Percentiles rank a stretch among this genome's conserved stretches.
These are phyloP conservation scores for Nitzschia inconspicua DNA, from an alignment of 108 stramenopile genomes.

Conservation along the genomic window DNA sequence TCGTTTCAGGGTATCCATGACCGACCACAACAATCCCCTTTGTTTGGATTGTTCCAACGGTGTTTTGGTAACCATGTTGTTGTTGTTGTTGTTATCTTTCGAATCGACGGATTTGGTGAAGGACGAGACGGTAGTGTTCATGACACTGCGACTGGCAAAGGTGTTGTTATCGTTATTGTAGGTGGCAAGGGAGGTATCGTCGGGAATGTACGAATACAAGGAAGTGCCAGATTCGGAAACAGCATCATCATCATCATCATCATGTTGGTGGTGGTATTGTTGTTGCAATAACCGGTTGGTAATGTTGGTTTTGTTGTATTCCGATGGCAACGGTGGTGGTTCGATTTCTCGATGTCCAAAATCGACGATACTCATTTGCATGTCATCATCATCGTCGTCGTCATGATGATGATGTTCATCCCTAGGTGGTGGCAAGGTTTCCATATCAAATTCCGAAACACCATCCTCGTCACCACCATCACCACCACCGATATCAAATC, in stretches of 20 bases:
- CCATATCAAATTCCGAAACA: slow-evolving; percentile 12
- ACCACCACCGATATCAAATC: too few species aligned
- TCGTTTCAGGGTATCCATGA: slow-evolving; percentile 10
- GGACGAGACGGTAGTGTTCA: too few species aligned
- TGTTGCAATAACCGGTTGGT: background rate
- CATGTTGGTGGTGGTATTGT: background rate
- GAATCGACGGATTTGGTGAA: too few species aligned
- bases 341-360: slow-evolving; percentile 4
- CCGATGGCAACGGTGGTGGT: too few species aligned
- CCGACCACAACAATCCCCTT: slow-evolving; percentile 23
- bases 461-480: too few species aligned
- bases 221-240: slow-evolving; percentile 1
- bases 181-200: background rate
- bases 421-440: slow-evolving; percentile 5
- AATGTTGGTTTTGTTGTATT: background rate
- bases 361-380: background rate
- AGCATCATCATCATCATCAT: background rate
- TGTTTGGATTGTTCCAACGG: background rate
- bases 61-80: background rate
- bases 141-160: too few species aligned
- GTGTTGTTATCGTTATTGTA: background rate
- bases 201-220: slow-evolving; percentile 8
- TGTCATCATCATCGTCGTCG: slow-evolving; percentile 1
- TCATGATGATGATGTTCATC: background rate
- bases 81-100: background rate